Evolutionary conservation across 164 flowering plant species (phyloP).

Genomic region (Kalanchoe fedtschenkoi): DNA sequence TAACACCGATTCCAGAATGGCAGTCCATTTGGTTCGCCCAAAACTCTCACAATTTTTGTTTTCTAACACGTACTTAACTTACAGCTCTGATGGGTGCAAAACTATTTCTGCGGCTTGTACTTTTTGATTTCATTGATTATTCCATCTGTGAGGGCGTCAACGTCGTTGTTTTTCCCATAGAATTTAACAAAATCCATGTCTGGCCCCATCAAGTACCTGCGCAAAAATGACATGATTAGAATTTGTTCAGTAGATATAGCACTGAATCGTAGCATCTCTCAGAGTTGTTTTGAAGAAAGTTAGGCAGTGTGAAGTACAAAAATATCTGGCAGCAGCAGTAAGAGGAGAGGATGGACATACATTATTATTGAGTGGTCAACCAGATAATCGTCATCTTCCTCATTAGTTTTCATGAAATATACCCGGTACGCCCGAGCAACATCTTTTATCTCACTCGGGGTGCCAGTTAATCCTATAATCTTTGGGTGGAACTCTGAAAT

Average conservation of each 20-base stretch:
- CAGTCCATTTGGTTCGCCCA: too few species aligned
- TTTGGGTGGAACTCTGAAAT: constrained; percentile 79
- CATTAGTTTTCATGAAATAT: constrained; percentile 90
- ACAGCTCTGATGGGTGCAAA: too few species aligned
- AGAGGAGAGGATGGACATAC: constrained; percentile 28
- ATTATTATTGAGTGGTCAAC: constrained; percentile 95
- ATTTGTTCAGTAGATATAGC: neutral
- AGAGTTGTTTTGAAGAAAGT: neutral
- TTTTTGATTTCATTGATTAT: constrained; percentile 63
- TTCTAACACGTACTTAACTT: too few species aligned
- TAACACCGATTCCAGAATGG: too few species aligned
- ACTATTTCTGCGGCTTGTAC: constrained; percentile 27
- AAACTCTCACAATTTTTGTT: too few species aligned
- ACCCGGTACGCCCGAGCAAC: constrained; percentile 92
- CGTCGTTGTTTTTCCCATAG: constrained; percentile 85
- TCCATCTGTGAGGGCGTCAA: constrained; percentile 65
- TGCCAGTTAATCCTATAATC: constrained; percentile 82
- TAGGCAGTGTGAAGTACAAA: too few species aligned
- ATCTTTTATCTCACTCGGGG: constrained; percentile 46
- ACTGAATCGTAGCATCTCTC: neutral
- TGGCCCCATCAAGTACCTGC: constrained; percentile 94
- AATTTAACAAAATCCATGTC: constrained; percentile 77
- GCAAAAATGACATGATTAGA: constrained; percentile 2
- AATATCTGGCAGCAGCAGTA: neutral
- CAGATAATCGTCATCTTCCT: constrained; percentile 86